Evolutionary conservation across 768 basidiomycete genomes (phyloP).

Genomic region (Tulasnella sp.): DNA sequence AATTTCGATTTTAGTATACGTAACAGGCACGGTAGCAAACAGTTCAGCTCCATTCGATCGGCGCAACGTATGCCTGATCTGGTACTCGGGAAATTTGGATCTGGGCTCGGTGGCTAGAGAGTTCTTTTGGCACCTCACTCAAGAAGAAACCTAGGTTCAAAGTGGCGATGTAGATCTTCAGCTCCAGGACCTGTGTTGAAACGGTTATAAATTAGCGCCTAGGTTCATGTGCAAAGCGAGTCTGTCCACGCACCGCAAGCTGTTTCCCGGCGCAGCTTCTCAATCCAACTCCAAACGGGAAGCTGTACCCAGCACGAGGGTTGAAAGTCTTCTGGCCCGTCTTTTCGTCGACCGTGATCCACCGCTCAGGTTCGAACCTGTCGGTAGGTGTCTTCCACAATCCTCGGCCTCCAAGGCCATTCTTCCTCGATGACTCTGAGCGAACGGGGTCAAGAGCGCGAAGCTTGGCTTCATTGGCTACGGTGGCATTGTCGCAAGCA

Average conservation of each 20-base stretch:
- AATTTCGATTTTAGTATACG: no score
- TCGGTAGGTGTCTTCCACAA: background rate
- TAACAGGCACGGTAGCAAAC: no score
- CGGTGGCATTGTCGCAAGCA: background rate
- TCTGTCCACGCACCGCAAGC: constrained; percentile 4
- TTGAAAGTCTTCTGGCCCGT: background rate
- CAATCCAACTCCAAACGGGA: background rate
- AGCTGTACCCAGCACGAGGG: background rate
- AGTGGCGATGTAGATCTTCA: background rate
- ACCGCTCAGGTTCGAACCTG: constrained; percentile 20
- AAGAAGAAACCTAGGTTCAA: background rate
- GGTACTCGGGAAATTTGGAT: background rate
- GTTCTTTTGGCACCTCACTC: background rate
- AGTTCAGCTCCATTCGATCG: background rate
- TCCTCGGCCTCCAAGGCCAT: background rate
- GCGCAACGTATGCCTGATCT: constrained; percentile 8
- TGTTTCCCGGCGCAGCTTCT: background rate
- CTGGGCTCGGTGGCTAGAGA: background rate
- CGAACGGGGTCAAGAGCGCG: background rate
- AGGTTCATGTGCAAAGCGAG: no score
- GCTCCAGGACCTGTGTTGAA: background rate
- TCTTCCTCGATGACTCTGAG: background rate
- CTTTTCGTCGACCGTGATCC: background rate
- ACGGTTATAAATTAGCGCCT: background rate
- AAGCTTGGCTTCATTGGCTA: background rate